phyloP scores from a whole-genome alignment of 306 rosid genomes.

The Prunus armeniaca region DNA sequence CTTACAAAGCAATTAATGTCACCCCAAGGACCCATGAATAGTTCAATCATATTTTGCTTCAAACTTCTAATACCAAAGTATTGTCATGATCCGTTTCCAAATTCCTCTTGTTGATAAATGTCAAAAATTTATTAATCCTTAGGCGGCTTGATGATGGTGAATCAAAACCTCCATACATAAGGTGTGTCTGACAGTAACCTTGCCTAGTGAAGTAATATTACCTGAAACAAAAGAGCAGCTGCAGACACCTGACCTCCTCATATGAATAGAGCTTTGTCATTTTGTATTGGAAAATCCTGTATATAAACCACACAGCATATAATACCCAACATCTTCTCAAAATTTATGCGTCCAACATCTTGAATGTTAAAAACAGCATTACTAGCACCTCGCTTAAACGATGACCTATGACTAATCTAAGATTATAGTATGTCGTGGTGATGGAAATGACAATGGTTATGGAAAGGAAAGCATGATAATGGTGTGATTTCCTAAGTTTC shows the following conservation, averaged over 20 bases:
- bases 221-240: conserved; percentile 53
- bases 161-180: conserved; percentile 7
- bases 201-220: conserved; percentile 22
- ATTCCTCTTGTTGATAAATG: not conserved
- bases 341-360: conserved; percentile 34
- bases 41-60: not conserved
- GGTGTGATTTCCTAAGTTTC: conserved; percentile 30
- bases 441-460: conserved; percentile 47
- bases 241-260: conserved; percentile 55
- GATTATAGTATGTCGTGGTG: conserved; percentile 24
- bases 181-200: not conserved
- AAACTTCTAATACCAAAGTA: not conserved
- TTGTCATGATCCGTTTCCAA: not conserved
- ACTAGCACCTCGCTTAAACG: conserved; percentile 33
- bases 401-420: conserved; percentile 32
- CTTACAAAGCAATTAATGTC: not conserved
- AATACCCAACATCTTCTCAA: conserved; percentile 39
- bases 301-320: conserved; percentile 61
- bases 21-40: not conserved
- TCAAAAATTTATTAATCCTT: not conserved
- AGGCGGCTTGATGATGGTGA: not conserved
- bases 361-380: conserved; percentile 41
- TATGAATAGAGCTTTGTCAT: conserved; percentile 44
- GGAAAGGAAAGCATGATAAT: conserved; percentile 34
- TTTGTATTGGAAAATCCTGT: conserved; percentile 52